Base-by-base conservation (phyloP, 169 alveolate genomes). In the Plasmodium ovale region DNA sequence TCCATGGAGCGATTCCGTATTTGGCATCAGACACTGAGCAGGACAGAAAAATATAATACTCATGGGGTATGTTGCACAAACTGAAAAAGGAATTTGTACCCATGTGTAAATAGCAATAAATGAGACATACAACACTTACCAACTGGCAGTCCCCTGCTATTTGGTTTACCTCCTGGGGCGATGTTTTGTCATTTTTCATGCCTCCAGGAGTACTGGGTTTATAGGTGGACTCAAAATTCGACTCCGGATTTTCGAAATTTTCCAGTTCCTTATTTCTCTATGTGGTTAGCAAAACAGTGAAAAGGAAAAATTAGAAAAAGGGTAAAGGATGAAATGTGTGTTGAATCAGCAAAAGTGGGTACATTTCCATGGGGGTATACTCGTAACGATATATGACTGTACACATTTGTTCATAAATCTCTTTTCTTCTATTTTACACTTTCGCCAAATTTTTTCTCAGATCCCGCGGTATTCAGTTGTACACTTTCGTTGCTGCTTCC, bases 1-100 rank as follows among this genome's bases (percentile, higher is more conserved):
- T 70, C 89, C 89, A 44, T 79, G 89, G 9, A 79, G 33, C 12
- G 89, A 79, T 31, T 79, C 89, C 33, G 82, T 79, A 49, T 65
- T 64, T 6, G 89, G 89, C 89, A 79, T 79, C 65, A 79, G 59
- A 42, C 89, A 79, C 89, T 79, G 44, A 62, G 0, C n/a, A 37
- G 12, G 1, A 31, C n/a, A n/a, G n/a, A n/a, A n/a, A n/a, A n/a
- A n/a, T n/a, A n/a, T n/a, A n/a, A n/a, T n/a, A n/a, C n/a, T n/a
- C n/a, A n/a, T n/a, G n/a, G n/a, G n/a, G n/a, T n/a, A n/a, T n/a
- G n/a, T n/a, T n/a, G n/a, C n/a, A n/a, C n/a, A n/a, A 0, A 47
- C 7, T 47, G 12, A 14, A 21, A 47, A 47, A 47, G 19, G 0
- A 47, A 47, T 47, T 3, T 5, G 10, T 47, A 47, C 23, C 4